Conservation (phyloP, 345 rosid genomes). For the Citrus reticulata region DNA sequence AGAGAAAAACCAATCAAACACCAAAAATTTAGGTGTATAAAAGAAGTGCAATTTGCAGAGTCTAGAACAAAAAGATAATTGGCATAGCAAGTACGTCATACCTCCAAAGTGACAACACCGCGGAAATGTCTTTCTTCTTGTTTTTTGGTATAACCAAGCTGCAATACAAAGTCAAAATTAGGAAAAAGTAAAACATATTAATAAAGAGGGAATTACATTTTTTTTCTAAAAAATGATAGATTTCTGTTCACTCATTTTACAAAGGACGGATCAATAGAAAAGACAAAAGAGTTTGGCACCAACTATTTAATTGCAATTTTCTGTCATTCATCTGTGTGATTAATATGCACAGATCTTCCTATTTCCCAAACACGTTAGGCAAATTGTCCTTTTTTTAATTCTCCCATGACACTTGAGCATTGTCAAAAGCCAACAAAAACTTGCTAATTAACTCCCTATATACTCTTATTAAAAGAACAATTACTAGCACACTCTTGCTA, state of each 20-base stretch:
- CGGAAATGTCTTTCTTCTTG: slow-evolving; percentile 93
- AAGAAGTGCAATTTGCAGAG: not conserved
- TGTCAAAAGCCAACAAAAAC: not conserved
- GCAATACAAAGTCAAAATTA: slow-evolving; percentile 23
- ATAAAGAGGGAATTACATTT: not conserved
- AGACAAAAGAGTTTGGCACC: not conserved
- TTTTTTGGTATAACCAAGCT: slow-evolving; percentile 98
- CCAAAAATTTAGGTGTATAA: not conserved
- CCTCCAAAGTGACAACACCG: slow-evolving; percentile 96
- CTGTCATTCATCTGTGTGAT: no score
- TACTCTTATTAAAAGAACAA: not conserved
- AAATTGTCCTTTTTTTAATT: not conserved
- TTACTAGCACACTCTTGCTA: not conserved
- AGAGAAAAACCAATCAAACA: not conserved
- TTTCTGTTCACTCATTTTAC: not conserved
- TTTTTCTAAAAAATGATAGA: not conserved
- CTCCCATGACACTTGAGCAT: not conserved
- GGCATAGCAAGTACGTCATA: slow-evolving; percentile 20
- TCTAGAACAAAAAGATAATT: not conserved
- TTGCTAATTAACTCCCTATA: not conserved
- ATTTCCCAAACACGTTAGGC: not conserved
- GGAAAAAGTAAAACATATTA: not conserved
- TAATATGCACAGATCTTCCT: not conserved
- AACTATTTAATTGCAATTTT: not conserved
- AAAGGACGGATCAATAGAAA: not conserved